Percentiles rank a stretch among this genome's conserved stretches.
These are phyloP conservation scores for Rhynchosporium agropyri DNA, from an alignment of 2,329 filamentous ascomycete genomes.

Conservation along the genomic window DNA sequence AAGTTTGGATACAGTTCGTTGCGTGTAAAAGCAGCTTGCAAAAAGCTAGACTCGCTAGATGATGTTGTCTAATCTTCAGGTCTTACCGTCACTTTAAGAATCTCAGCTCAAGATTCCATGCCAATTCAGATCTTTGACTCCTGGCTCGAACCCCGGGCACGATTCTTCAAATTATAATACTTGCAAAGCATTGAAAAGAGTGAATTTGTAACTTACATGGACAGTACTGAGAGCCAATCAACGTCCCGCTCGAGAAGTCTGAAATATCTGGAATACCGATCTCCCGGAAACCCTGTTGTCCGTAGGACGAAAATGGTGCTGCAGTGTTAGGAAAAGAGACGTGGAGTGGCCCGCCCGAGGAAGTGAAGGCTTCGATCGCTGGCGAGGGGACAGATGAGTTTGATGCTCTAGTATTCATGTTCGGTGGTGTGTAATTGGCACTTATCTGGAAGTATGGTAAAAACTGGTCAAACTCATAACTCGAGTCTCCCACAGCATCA, in stretches of 20 bases:
- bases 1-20: conserved; percentile 9
- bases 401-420: conserved; percentile 30
- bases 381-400: conserved; percentile 35
- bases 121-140: too few relatives aligned
- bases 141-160: too few relatives aligned
- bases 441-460: conserved; percentile 49
- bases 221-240: conserved; percentile 28
- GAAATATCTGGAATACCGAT: too few relatives aligned
- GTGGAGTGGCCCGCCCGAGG: background rate
- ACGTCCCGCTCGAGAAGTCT: background rate
- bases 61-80: conserved; percentile 13
- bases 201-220: conserved; percentile 44
- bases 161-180: too few relatives aligned
- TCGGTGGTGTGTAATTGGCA: conserved; percentile 33
- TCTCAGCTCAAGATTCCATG: too few relatives aligned
- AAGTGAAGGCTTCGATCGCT: background rate
- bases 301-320: background rate
- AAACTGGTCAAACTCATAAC: conserved; percentile 51
- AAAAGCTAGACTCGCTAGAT: conserved; percentile 22
- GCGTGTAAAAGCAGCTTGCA: conserved; percentile 12
- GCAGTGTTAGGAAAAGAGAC: background rate
- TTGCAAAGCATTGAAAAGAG: conserved; percentile 35
- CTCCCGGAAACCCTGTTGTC: background rate
- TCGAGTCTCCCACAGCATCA: conserved; percentile 45
- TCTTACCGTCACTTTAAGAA: too few relatives aligned